phyloP scores from a whole-genome alignment of 78 protist genomes.

The Chrysochromulina tobinii region DNA sequence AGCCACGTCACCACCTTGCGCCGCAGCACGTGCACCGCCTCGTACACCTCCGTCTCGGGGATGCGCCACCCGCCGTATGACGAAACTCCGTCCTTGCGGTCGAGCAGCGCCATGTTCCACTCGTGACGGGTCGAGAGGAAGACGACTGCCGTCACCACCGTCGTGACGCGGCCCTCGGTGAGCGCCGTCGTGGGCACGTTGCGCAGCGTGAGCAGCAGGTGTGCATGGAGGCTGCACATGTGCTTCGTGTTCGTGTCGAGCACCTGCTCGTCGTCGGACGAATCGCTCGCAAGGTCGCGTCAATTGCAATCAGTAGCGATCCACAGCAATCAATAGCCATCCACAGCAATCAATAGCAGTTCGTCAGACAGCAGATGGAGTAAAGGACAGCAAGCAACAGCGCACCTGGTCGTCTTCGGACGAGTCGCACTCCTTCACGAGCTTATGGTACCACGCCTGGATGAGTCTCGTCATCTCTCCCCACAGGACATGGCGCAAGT shows the following conservation, averaged over 20 bases:
- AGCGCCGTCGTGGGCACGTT: not conserved
- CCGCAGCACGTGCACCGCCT: conserved; percentile 24
- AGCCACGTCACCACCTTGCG: conserved; percentile 32
- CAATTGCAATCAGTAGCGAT: too few relatives aligned
- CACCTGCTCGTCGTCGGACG: not conserved
- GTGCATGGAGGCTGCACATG: not conserved
- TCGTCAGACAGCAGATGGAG: too few relatives aligned
- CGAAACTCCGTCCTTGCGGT: too few relatives aligned
- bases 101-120: conserved; percentile 38
- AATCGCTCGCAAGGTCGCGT: not conserved
- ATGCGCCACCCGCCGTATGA: not conserved
- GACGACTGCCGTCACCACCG: not conserved
- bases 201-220: not conserved
- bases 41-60: conserved; percentile 58
- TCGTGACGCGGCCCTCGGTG: not conserved
- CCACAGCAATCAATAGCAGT: too few relatives aligned
- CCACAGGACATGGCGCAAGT: not conserved
- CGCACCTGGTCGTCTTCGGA: not conserved
- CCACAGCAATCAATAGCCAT: too few relatives aligned
- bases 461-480: not conserved
- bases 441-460: not conserved
- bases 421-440: not conserved
- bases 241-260: not conserved
- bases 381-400: too few relatives aligned
- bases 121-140: conserved; percentile 51